These are phyloP conservation scores for Cyclotella cryptica DNA, from an alignment of 108 stramenopile genomes.

Conservation along the genomic window DNA sequence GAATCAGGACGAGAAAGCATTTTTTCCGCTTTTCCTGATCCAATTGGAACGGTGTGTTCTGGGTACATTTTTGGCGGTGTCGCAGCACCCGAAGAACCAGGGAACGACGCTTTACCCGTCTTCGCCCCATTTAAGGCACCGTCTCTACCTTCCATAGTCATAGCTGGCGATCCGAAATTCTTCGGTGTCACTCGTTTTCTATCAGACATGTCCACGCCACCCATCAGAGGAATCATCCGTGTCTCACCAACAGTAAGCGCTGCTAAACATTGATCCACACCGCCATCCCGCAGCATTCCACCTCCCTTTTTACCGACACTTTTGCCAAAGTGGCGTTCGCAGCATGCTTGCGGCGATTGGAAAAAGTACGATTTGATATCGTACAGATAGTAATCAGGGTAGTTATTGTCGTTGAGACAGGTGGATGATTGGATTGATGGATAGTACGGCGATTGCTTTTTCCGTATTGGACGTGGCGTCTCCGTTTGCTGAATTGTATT, in stretches of 20 bases:
- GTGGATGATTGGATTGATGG: conserved; percentile 25
- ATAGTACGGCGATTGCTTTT: conserved; percentile 34
- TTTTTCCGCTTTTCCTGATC: too few species aligned
- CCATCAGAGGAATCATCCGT: background rate
- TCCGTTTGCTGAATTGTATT: background rate
- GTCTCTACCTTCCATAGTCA: background rate
- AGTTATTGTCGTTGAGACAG: conserved; percentile 37
- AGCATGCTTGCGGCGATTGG: conserved; percentile 36
- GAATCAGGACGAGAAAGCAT: too few species aligned
- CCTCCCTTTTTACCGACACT: conserved; percentile 2
- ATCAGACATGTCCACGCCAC: background rate
- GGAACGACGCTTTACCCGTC: background rate
- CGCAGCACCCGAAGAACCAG: background rate
- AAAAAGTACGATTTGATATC: conserved; percentile 43
- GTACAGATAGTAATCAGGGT: conserved; percentile 46
- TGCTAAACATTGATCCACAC: conserved; percentile 2
- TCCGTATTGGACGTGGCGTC: background rate
- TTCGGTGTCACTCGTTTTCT: background rate
- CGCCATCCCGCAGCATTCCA: conserved; percentile 3
- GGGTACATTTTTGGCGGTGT: conserved; percentile 18
- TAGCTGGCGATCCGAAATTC: background rate
- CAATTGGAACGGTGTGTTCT: background rate
- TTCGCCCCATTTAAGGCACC: background rate
- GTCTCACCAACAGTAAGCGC: background rate
- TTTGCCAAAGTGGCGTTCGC: conserved; percentile 32